These are phyloP conservation scores for Starmerella khaoyaiensis DNA, from an alignment of 805 yeast species.

Conservation along the genomic window DNA sequence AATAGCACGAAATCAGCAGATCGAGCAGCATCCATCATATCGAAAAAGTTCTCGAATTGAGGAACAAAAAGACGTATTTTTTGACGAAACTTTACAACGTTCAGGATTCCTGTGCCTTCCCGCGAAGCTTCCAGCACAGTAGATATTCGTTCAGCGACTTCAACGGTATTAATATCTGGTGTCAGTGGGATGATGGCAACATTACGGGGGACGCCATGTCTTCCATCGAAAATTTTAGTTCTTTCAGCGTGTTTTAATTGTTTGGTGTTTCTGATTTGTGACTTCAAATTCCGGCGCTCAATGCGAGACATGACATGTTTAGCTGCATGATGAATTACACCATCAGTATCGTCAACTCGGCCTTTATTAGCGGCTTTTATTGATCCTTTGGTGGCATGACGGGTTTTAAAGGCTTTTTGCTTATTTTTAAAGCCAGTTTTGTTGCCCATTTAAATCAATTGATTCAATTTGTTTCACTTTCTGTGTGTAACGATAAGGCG, in stretches of 20 bases:
- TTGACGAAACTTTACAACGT: slow-evolving; percentile 57
- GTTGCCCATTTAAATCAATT: slow-evolving; percentile 45
- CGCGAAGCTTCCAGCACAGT: slow-evolving; percentile 13
- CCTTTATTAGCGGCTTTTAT: slow-evolving; percentile 70
- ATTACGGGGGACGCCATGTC: slow-evolving; percentile 68
- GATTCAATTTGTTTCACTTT: too few species aligned
- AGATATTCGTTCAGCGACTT: slow-evolving; percentile 20
- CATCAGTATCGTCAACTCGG: slow-evolving; percentile 60
- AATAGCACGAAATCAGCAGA: slow-evolving; percentile 81
- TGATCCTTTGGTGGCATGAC: slow-evolving; percentile 80
- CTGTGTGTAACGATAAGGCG: too few species aligned
- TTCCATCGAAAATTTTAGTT: slow-evolving; percentile 67
- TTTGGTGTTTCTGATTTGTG: slow-evolving; percentile 63
- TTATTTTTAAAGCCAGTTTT: slow-evolving; percentile 70
- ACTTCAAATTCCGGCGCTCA: slow-evolving; percentile 66
- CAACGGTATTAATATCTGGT: slow-evolving; percentile 41
- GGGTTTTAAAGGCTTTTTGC: slow-evolving; percentile 83
- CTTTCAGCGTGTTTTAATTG: slow-evolving; percentile 44
- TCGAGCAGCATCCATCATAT: slow-evolving; percentile 74
- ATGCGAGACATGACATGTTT: slow-evolving; percentile 35
- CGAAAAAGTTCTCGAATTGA: slow-evolving; percentile 48
- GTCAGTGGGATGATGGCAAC: slow-evolving; percentile 72
- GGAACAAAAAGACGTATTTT: slow-evolving; percentile 55
- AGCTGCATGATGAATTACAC: slow-evolving; percentile 24
- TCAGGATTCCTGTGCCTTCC: slow-evolving; percentile 30